Conservation (phyloP, 2,329 filamentous ascomycete genomes). For the Rhynchosporium graminicola region DNA sequence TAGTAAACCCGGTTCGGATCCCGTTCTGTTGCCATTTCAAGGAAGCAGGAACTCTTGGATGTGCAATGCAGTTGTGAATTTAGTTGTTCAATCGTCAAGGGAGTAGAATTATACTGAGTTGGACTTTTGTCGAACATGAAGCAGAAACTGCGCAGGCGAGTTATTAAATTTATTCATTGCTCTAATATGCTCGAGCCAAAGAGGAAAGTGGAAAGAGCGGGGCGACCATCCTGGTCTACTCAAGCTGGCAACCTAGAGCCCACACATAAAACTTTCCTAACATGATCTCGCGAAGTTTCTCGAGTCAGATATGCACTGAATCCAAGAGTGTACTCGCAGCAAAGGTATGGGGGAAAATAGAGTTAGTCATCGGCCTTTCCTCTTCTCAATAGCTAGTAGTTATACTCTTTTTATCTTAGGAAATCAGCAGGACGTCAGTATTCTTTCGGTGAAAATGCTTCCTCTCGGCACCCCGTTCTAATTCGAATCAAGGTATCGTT, state of each 20-base stretch:
- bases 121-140: neutral
- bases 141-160: neutral
- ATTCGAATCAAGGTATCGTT: no score
- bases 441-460: no score
- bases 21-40: constrained; percentile 4
- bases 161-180: neutral
- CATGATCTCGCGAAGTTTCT: no score
- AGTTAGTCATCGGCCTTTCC: no score
- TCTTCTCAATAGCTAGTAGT: no score
- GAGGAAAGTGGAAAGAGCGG: neutral
- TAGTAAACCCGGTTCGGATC: constrained; percentile 17
- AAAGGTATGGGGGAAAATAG: no score
- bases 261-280: neutral
- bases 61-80: neutral
- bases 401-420: no score
- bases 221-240: neutral
- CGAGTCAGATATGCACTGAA: no score
- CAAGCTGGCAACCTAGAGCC: neutral
- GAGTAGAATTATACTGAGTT: neutral
- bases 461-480: no score
- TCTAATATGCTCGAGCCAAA: neutral
- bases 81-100: neutral
- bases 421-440: no score
- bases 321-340: no score
- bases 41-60: neutral